These are phyloP conservation scores for Pyrus pyrifolia DNA, from an alignment of 306 rosid species.

Conservation along the genomic window DNA sequence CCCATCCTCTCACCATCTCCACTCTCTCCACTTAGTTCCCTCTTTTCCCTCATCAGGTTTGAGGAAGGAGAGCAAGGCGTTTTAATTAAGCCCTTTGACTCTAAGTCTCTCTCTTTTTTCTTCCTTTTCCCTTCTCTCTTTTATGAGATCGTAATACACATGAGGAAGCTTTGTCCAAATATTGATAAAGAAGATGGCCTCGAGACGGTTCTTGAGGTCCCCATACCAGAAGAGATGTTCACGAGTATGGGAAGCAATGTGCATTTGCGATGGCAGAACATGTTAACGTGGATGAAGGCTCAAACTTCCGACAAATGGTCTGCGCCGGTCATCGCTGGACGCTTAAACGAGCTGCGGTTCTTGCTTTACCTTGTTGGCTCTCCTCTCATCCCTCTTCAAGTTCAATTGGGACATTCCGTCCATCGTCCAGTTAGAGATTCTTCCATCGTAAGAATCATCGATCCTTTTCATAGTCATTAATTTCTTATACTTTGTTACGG, in stretches of 20 bases:
- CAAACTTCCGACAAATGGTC: constrained; percentile 71
- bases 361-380: constrained; percentile 93
- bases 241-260: constrained; percentile 69
- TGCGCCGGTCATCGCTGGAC: constrained; percentile 51
- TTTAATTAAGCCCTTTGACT: constrained; percentile 21
- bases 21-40: constrained; percentile 19
- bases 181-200: constrained; percentile 76
- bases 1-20: constrained; percentile 4
- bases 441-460: constrained; percentile 59
- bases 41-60: constrained; percentile 21
- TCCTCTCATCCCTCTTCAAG: constrained; percentile 92
- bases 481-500: not conserved
- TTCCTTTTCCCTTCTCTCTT: constrained; percentile 1
- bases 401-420: constrained; percentile 66
- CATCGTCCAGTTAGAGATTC: constrained; percentile 79
- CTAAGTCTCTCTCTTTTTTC: not conserved
- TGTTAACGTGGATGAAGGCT: constrained; percentile 85
- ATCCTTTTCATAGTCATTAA: not conserved
- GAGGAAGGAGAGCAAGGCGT: constrained; percentile 8
- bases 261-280: constrained; percentile 62
- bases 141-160: constrained; percentile 14
- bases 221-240: constrained; percentile 92
- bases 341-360: constrained; percentile 72
- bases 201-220: constrained; percentile 88
- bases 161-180: constrained; percentile 91